Conservation (phyloP, 805 yeast species). For the Citeromyces matritensis region DNA sequence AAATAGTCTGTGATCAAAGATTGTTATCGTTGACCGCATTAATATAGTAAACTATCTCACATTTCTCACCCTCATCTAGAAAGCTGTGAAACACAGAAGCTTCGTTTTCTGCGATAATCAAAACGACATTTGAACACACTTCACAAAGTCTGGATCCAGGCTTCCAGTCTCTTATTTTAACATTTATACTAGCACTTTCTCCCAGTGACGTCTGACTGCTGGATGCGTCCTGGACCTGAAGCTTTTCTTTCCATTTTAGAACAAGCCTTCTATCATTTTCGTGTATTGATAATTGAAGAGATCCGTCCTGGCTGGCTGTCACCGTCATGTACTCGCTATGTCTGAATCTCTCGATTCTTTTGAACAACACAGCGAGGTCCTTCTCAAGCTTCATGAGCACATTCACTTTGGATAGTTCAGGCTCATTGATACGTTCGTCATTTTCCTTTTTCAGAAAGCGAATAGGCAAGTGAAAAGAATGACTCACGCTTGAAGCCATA, state of each 20-base stretch:
- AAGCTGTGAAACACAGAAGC: conserved; percentile 54
- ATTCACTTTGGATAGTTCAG: conserved; percentile 39
- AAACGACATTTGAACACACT: conserved; percentile 41
- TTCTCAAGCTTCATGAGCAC: conserved; percentile 35
- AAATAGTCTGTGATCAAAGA: conserved; percentile 10
- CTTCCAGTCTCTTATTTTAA: conserved; percentile 54
- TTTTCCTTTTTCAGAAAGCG: conserved; percentile 39
- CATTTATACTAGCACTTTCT: conserved; percentile 27
- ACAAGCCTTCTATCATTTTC: conserved; percentile 42
- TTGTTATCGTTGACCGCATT: conserved; percentile 14
- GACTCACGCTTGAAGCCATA: conserved; percentile 32
- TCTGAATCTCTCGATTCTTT: conserved; percentile 52
- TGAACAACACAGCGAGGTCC: conserved; percentile 37
- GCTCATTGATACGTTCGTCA: conserved; percentile 43
- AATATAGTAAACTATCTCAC: conserved; percentile 51
- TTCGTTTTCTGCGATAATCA: conserved; percentile 40
- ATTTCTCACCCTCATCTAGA: conserved; percentile 47
- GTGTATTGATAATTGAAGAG: conserved; percentile 32
- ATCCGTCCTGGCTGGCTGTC: conserved; percentile 31
- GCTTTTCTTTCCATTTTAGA: conserved; percentile 41
- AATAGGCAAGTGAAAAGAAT: conserved; percentile 61
- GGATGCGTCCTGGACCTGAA: conserved; percentile 21
- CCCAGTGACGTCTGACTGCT: conserved; percentile 3
- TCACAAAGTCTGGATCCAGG: conserved; percentile 46
- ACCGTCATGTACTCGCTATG: conserved; percentile 34